These are phyloP conservation scores for Quercus lobata DNA, from an alignment of 331 rosid species.

Conservation along the genomic window DNA sequence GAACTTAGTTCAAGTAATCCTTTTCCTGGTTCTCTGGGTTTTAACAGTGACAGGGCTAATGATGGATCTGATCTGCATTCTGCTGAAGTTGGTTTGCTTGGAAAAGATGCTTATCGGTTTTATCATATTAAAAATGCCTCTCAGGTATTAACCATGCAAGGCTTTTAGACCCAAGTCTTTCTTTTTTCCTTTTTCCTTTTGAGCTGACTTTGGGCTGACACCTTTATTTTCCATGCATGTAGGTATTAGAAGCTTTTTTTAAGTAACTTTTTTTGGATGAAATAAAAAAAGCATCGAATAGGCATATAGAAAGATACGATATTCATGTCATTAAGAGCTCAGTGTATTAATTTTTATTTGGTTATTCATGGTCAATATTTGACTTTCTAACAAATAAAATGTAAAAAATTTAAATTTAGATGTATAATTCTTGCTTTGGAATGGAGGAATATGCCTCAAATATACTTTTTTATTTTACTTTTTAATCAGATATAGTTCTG, in stretches of 20 bases:
- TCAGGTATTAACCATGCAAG: constrained; percentile 53
- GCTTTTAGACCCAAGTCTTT: not conserved
- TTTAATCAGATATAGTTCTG: not conserved
- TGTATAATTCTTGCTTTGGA: not conserved
- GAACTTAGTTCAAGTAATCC: not conserved
- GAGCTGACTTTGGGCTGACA: not conserved
- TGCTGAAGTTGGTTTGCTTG: constrained; percentile 33
- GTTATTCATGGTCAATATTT: not conserved
- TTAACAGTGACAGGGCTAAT: constrained; percentile 38
- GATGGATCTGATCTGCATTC: constrained; percentile 31
- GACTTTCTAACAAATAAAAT: not conserved
- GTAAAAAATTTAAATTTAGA: not conserved
- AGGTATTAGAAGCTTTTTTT: not conserved
- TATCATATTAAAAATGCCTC: constrained; percentile 64
- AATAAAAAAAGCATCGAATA: not conserved
- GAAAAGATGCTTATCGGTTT: constrained; percentile 45
- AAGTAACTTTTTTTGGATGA: not conserved
- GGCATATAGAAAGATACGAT: not conserved
- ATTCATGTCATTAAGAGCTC: not conserved
- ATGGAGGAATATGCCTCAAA: not conserved
- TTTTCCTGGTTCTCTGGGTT: not conserved
- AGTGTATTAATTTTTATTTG: not conserved
- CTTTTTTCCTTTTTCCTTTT: not conserved
- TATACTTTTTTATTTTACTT: not conserved
- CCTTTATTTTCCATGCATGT: constrained; percentile 2